Evolutionary conservation across 2,329 filamentous ascomycete genomes (phyloP), one percentile per base, ranked within the genome.

Genomic region (Tolypocladium pustulatum): DNA sequence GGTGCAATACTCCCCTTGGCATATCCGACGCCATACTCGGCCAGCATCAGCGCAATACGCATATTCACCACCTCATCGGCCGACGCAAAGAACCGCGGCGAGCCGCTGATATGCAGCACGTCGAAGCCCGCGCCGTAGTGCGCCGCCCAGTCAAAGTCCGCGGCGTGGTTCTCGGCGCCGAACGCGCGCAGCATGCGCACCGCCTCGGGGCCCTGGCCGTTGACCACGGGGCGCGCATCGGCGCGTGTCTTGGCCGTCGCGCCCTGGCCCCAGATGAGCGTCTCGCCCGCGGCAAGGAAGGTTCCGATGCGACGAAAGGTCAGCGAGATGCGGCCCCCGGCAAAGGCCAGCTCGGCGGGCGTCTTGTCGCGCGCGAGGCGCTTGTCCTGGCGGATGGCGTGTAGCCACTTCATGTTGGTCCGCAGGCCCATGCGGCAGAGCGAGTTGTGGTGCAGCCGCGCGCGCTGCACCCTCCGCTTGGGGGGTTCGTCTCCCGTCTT

Each of bases 291-390:
- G 65, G 87, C 79, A 52, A 96, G 73, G 68, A 91, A 97, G 0
- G 94, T 99, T 2, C 86, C 91, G 63, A 99, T 97, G 30, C 84
- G 80, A 52, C 94, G 82, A 70, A 99, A 97, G 0, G 94, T 99
- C 40, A 99, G 79, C 54, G 90, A 95, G 69, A 99, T 96, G 54
- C 94, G 88, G 54, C 86, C 85, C 8, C 91, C 89, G 7, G 76
- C 77, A 66, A 83, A 91, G 0, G 89, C 88, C 46, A 85, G 80
- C 70, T 97, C 93, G 7, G 82, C 81, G 0, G 76, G 64, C 0
- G 82, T 79, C 71, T 93, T 92, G 63, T 92, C 88, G 1, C 77
- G 73, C 1, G 77, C 73, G 0, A 82, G 76, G 32, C 94, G 84
- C 70, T 92, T 95, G 73, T 99, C 94, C 51, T 89, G 85, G 55